Evolutionary conservation across 1,139 yeast species (phyloP), one percentile per base, ranked within the genome.

Genomic region (Geotrichum restrictum): DNA sequence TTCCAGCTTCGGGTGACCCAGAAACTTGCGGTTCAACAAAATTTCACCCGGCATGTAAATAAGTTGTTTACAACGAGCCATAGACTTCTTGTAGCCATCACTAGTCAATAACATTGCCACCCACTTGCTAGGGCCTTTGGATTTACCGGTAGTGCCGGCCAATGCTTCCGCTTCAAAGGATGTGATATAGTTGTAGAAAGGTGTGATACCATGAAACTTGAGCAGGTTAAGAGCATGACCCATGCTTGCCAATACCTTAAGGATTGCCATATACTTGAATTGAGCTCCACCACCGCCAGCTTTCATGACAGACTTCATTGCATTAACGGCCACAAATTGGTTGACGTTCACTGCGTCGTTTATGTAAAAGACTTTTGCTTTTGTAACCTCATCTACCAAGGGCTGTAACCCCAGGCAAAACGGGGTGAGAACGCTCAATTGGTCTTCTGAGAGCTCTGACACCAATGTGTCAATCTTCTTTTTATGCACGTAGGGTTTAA

Each of bases 1-100:
- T 48, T 78, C 81, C 34, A 91, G 70, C 63, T 93, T 93, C 1
- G 89, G 88, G 69, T 93, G 98, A 6, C 96, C 81, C 8, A 79
- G 64, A 50, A 74, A 78, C 0, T 22, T 27, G 19, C 42, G 49
- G 18, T 49, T 43, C 10, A 39, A 14, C 16, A 39, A 14, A 18
- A 22, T 13, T 59, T 60, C 0, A 75, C 72, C 56, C 75, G 75
- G 1, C 65, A 62, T 16, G 53, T 49, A 60, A 1, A 80, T 62
- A 38, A 76, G 61, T 3, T 65, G 60, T 45, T 80, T 78, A 54
- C 85, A 79, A 11, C 69, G 67, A 3, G 65, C 62, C 55, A 81
- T 66, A 45, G 85, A 66, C 34, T 66, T 63, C 32, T 67, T 71
- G 48, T 86, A 73, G 13, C 74, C 72, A 0, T 76, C 75, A 61